Evolutionary conservation across 208 protist species (phyloP).

Genomic region (Wallacemonas sp.): DNA sequence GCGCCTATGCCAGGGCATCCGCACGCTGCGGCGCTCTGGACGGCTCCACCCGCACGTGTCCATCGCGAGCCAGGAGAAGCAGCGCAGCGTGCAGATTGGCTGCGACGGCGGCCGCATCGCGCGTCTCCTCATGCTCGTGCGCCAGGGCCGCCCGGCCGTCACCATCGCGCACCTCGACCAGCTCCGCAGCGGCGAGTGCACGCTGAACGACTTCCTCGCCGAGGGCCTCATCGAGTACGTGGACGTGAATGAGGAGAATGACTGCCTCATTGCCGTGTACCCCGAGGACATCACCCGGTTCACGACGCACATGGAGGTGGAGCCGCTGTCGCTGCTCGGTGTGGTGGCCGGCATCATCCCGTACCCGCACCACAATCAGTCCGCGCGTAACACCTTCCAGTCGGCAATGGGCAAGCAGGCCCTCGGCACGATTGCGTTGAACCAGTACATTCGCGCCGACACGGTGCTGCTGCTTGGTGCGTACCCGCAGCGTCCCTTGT

Average conservation of each 20-base stretch:
- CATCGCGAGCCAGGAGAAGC: constrained; percentile 72
- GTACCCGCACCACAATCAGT: constrained; percentile 99
- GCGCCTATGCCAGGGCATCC: constrained; percentile 74
- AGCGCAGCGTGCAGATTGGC: constrained; percentile 81
- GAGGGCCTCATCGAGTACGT: constrained; percentile 98
- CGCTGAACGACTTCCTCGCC: constrained; percentile 90
- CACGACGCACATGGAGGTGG: constrained; percentile 94
- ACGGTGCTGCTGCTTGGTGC: constrained; percentile 98
- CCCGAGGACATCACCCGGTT: constrained; percentile 80
- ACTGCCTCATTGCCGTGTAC: constrained; percentile 96
- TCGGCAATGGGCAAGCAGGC: constrained; percentile 99
- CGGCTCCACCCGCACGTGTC: constrained; percentile 88
- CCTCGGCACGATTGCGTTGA: constrained; percentile 95
- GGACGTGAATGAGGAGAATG: constrained; percentile 99
- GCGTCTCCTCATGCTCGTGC: constrained; percentile 77
- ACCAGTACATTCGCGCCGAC: constrained; percentile 97
- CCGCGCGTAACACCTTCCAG: constrained; percentile 99
- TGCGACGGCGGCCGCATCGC: constrained; percentile 89
- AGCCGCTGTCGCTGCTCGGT: constrained; percentile 90
- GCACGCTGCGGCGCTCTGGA: constrained; percentile 69
- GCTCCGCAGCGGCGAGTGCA: constrained; percentile 50
- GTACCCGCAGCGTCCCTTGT: constrained; percentile 98
- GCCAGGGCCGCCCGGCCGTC: constrained; percentile 54
- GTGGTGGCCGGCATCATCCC: constrained; percentile 98
- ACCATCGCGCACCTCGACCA: constrained; percentile 64